Base-by-base conservation (phyloP, 2,329 filamentous ascomycete genomes). In the Penicillium sp. region DNA sequence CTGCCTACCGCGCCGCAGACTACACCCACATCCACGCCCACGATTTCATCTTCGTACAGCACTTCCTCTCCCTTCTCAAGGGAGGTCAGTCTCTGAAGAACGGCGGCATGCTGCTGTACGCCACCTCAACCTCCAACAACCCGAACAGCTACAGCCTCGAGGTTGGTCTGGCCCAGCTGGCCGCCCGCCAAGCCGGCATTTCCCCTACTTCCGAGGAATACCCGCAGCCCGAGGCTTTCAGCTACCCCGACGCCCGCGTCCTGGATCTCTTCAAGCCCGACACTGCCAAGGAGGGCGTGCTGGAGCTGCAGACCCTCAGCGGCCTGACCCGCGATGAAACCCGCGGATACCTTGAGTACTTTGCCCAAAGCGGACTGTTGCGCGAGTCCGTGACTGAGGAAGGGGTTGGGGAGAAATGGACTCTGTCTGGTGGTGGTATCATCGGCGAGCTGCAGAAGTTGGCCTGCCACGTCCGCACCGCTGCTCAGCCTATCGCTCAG, bases 281-380 rank as follows among this genome's bases (percentile, higher is more conserved):
- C 4, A 68, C 70, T 16, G 39, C 56, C 35, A 63, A 62, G 50
- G 62, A 62, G 29, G 55, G 56, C 34, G 64, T 65, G 6, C 66
- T 79, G 10, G 69, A 74, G 26, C 64, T 79, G 3, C 67, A 76
- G 57, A 76, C 79, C 16, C 64, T 95, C 16, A 76, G 78, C 34
- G 86, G 87, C 7, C 61, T 96, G 56, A 84, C 74, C 59, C 87
- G 84, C 69, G 71, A 77, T 1, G 91, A 97, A 71, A 83, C 87
- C 9, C 80, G 85, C 49, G 78, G 82, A 0, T 74, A 95, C 58
- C 85, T 97, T 82, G 89, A 96, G 73, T 97, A 96, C 72, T 97
- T 91, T 77, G 89, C 88, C 4, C 82, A 81, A 28, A 94, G 88
- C 67, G 93, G 91, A 10, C 75, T 95, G 64, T 66, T 95, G 63